A percentile compares a stretch with the other conserved stretches of the same genome.
phyloP scores from a whole-genome alignment of 75 land plant genomes.

The Pinus albicaulis region DNA sequence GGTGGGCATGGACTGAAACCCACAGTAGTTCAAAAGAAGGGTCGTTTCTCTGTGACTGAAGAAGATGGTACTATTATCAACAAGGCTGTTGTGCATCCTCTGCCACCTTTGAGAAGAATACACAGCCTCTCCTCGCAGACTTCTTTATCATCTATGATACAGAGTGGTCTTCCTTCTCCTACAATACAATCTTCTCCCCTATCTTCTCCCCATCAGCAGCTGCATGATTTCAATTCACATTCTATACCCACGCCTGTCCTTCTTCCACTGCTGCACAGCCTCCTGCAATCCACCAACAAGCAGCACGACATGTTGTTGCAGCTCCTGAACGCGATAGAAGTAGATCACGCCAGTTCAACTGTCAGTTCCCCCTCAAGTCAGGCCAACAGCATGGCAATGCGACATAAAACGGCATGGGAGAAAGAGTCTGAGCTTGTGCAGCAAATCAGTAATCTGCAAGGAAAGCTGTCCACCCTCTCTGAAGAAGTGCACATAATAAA shows the following conservation, averaged over 20 bases:
- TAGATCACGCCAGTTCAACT: background rate
- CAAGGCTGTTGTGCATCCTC: slow-evolving; percentile 8
- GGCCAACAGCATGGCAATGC: no score
- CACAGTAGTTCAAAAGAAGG: background rate
- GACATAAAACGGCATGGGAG: background rate
- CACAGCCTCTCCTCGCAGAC: slow-evolving; percentile 7
- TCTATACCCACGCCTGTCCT: background rate
- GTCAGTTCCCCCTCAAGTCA: no score
- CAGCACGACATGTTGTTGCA: slow-evolving; percentile 1
- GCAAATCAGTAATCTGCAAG: background rate
- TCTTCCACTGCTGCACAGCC: background rate
- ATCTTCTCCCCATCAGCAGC: background rate
- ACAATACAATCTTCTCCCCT: background rate
- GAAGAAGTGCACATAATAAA: background rate
- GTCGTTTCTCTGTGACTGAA: slow-evolving; percentile 7
- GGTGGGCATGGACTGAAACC: slow-evolving; percentile 3
- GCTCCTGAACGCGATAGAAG: background rate
- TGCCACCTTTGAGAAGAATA: slow-evolving; percentile 6
- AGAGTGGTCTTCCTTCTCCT: background rate
- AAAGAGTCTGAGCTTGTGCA: slow-evolving; percentile 2
- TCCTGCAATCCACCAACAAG: background rate
- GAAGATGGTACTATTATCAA: background rate
- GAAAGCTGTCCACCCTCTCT: background rate
- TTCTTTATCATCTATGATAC: background rate
- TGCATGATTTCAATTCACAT: background rate